These are phyloP conservation scores for Plectosphaerella cucumerina DNA, from an alignment of 2,329 filamentous ascomycete species.

Conservation along the genomic window DNA sequence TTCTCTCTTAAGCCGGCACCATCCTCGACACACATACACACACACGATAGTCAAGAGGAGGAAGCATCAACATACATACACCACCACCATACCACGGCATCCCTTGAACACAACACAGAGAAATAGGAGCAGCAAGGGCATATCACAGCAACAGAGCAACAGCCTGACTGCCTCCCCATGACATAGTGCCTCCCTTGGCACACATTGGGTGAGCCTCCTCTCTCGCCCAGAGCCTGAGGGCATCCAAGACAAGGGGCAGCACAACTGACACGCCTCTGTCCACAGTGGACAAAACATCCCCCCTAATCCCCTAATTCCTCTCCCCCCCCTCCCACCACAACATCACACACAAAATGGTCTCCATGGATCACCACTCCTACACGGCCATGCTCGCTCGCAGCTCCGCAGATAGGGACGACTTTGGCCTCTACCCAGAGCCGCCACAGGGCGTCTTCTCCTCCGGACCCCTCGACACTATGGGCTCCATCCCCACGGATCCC, in stretches of 20 bases:
- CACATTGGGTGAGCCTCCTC: background rate
- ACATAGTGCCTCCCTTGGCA: too few species aligned
- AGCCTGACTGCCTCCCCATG: background rate
- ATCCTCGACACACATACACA: background rate
- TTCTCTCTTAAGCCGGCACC: background rate
- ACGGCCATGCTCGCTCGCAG: conserved; percentile 20
- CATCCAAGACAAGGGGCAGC: conserved; percentile 1
- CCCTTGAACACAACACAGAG: too few species aligned
- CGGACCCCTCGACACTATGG: conserved; percentile 34
- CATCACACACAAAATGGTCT: conserved; percentile 13
- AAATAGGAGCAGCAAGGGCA: too few species aligned
- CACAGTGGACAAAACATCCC: background rate
- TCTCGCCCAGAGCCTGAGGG: background rate
- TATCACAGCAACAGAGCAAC: background rate
- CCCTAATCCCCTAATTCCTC: background rate
- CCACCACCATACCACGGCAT: background rate
- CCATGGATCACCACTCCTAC: conserved; percentile 17
- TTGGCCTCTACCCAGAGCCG: conserved; percentile 42
- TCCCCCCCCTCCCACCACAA: background rate
- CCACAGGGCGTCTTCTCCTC: conserved; percentile 35
- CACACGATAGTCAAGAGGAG: background rate
- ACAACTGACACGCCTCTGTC: background rate
- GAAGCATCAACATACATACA: background rate
- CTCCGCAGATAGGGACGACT: conserved; percentile 30
- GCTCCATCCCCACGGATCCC: conserved; percentile 43